phyloP scores from a whole-genome alignment of 2,329 filamentous ascomycete species.

The Aspergillus ochraceoroseus region DNA sequence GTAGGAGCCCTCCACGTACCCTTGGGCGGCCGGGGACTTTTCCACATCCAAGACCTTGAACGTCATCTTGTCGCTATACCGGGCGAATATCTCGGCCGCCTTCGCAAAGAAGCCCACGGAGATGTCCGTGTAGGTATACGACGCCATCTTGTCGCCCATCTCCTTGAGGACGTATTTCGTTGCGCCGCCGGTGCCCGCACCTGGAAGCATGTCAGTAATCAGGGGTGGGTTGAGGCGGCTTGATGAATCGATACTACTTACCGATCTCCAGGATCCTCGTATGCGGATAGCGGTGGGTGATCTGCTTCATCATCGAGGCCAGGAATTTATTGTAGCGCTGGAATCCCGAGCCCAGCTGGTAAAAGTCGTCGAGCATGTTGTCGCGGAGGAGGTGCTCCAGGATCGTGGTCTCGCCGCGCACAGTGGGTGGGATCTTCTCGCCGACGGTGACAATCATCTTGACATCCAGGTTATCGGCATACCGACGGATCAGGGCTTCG shows the following conservation, averaged over 20 bases:
- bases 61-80: conserved; percentile 22
- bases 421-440: conserved; percentile 8
- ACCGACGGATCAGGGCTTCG: too few species aligned
- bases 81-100: conserved; percentile 28
- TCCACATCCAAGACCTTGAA: conserved; percentile 35
- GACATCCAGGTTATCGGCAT: too few species aligned
- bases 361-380: conserved; percentile 35
- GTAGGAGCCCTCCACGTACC: conserved; percentile 29
- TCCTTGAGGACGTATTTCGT: conserved; percentile 36
- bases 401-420: conserved; percentile 30
- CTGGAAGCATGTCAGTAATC: too few species aligned
- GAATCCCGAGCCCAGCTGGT: conserved; percentile 26
- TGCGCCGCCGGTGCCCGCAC: conserved; percentile 36
- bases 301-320: conserved; percentile 27
- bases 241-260: too few species aligned
- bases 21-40: conserved; percentile 30
- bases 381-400: conserved; percentile 38
- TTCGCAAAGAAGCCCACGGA: conserved; percentile 42
- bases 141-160: conserved; percentile 28
- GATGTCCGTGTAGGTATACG: conserved; percentile 47
- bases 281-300: conserved; percentile 39
- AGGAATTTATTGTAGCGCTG: conserved; percentile 20
- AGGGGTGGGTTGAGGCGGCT: too few species aligned
- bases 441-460: conserved; percentile 13
- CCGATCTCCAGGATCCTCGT: conserved; percentile 34